Evolutionary conservation across 768 basidiomycete species (phyloP).

Genomic region (Trametes meyenii): DNA sequence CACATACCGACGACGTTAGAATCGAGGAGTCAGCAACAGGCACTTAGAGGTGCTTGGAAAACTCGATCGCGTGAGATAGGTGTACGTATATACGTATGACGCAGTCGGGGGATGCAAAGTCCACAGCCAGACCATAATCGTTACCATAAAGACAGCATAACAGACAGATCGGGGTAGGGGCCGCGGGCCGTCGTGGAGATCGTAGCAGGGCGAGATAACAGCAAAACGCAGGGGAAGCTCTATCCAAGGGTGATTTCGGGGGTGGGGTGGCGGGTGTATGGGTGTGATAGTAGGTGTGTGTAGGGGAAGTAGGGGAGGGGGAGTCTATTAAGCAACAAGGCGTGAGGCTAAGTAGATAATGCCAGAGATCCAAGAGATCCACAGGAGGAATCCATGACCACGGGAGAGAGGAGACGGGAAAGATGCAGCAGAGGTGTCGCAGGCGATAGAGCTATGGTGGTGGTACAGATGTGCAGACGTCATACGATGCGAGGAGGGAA

Average conservation of each 20-base stretch:
- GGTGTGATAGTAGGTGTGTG: neutral
- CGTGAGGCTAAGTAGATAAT: neutral
- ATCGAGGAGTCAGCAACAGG: no score
- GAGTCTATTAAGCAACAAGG: constrained; percentile 4
- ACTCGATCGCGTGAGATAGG: no score
- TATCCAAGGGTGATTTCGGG: neutral
- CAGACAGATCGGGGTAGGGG: neutral
- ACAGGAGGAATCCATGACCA: neutral
- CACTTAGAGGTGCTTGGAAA: no score
- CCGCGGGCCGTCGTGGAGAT: neutral
- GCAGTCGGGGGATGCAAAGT: neutral
- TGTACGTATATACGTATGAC: no score
- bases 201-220: neutral
- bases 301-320: neutral
- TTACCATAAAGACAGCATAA: constrained; percentile 14
- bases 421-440: constrained; percentile 14
- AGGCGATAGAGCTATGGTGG: constrained; percentile 10
- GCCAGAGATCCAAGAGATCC: neutral
- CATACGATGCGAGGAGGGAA: neutral
- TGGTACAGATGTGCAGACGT: constrained; percentile 10
- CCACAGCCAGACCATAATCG: neutral
- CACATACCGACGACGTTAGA: no score
- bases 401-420: neutral
- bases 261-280: neutral
- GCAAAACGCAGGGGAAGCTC: constrained; percentile 14